Evolutionary conservation across 495 filamentous ascomycete species (phyloP), one percentile per base, ranked within the genome.

Genomic region (Coniosporium apollinis): DNA sequence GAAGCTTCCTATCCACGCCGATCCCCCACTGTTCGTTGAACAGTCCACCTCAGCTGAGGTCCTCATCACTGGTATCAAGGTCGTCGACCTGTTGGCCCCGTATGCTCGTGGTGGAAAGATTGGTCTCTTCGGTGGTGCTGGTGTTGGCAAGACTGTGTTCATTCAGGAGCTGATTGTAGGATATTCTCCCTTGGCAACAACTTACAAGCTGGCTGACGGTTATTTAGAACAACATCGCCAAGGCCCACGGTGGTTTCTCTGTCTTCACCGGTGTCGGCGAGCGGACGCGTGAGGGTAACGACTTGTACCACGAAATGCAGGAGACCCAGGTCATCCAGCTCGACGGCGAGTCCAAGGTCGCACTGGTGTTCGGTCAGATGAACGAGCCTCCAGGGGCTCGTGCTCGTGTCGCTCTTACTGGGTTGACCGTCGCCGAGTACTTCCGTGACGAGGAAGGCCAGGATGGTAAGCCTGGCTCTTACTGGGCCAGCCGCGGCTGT

Each of bases 251-350:
- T 89, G 89, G 89, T 87, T 97, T 91, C 80, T 97, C 89, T 47
- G 91, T 97, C 54, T 97, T 97, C 78, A 92, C 82, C 59, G 89
- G 89, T 84, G 89, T 97, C 64, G 89, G 89, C 55, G 89, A 97
- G 80, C 89, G 89, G 71, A 97, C 89, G 56, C 89, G 89, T 79
- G 89, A 97, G 77, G 89, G 89, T 76, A 97, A 97, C 76, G 89
- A 97, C 78, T 67, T 97, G 74, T 97, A 97, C 79, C 91, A 97
- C 71, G 89, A 97, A 80, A 97, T 97, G 89, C 89, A 97, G 72
- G 86, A 97, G 71, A 97, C 89, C 56, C 76, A 77, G 67, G 89
- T 97, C 74, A 97, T 97, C 67, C 70, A 97, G 64, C 82, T 97
- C 43, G 89, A 97, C 45, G 89, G 89, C 66, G 85, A 93, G 52